Base-by-base conservation (phyloP, 2,329 filamentous ascomycete species). In the Monilinia vaccinii-corymbosi region DNA sequence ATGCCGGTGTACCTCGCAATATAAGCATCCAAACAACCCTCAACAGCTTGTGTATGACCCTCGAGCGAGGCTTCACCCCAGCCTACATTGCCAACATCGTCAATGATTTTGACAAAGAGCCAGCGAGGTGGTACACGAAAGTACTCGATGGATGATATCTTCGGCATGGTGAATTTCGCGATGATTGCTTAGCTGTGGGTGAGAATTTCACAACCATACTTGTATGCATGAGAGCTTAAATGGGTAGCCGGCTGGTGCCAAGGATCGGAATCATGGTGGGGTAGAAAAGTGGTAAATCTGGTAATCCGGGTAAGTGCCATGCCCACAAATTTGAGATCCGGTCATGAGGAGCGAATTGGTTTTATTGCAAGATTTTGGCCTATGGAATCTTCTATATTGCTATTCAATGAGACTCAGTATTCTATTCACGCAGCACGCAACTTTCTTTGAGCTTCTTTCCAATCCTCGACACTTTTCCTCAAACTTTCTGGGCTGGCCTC, bases 41-140 rank as follows among this genome's bases (percentile, higher is more conserved):
- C 88, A 0, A 91, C 85, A 2, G 87, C 85, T 60, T 88, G 80
- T 0, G 84, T 85, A 67, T 91, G 88, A 0, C 87, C 88, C 72
- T 91, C 87, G 0, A 91, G 74, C 0, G 86, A 87, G 0, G 84
- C 86, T 70, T 91, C 88, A 21, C 88, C 88, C 88, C 88, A 91
- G 8, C 88, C 88, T 55, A 78, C 75, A 38, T 81, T 77, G 4
- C 82, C 86, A 1, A 78, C 77, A 38, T 84, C 81, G 68, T 91
- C 87, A 1, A 81, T 84, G 63, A 91, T 81, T 71, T 91, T 91
- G 65, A 91, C 87, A 65, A 91, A 89, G 1, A 91, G 77, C 87
- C 87, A 91, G 45, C 88, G 78, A 16, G 88, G 88, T 49, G 85
- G 84, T 10, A 91, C 83, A 21, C 87, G 81, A 70, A 90, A 91